Base-by-base conservation (phyloP, 2,329 filamentous ascomycete species). In the Cercospora janseana region DNA sequence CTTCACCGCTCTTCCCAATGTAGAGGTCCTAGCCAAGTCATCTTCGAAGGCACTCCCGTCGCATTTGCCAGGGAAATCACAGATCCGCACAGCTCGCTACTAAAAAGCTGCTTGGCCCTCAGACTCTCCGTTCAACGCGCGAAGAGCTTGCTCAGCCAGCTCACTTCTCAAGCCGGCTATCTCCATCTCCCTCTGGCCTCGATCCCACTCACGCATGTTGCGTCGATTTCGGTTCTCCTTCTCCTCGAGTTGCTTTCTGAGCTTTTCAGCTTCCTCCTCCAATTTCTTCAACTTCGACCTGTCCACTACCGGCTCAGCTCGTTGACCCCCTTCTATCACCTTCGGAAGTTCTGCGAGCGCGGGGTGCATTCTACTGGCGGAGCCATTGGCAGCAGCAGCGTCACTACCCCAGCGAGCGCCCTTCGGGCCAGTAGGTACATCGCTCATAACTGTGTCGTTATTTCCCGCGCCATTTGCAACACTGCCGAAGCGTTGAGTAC, bases 101-200 rank as follows among this genome's bases (percentile, higher is more conserved):
- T 60, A 62, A 34, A 62, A 63, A 48, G 56, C 61, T 20, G 55
- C 61, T 52, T 56, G 53, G 34, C 55, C 53, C 57, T 59, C 60
- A 18, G 54, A 57, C 46, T 61, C 59, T 15, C 57, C 59, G 42
- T 59, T 62, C 35, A 63, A 52, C 46, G 61, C 46, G 49, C 70
- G 66, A 50, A 77, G 51, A n/a, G 70, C 70, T 55, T 72, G 63
- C 57, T 77, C 75, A 1, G 74, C 74, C 54, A 77, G 61, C 46
- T 75, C 72, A 20, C 69, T 69, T 54, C 72, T 69, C 45, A 76
- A 54, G 20, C 68, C 69, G n/a, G 72, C 71, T 23, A 67, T 70
- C 49, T 73, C 69, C 12, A 67, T 69, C 50, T 77, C 75, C 9
- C 70, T 60, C 49, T 70, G 69, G 51, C 75, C 54, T 5, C 64